A percentile compares a stretch with the other conserved stretches of the same genome.
Conservation (phyloP, 140 eudicot genomes). For the Anethum foeniculum region DNA sequence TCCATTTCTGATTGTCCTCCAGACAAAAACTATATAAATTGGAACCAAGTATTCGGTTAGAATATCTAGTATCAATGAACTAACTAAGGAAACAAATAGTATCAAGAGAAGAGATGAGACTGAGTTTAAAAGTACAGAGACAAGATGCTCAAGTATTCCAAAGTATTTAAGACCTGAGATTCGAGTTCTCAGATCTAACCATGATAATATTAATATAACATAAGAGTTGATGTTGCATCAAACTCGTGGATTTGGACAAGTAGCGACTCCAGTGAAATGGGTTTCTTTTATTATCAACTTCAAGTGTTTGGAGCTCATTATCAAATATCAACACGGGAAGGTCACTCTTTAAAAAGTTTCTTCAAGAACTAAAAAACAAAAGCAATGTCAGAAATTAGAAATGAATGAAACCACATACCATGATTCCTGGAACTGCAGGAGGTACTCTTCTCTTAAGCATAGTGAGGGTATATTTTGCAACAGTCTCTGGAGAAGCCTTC, state of each 20-base stretch:
- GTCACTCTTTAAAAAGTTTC: background rate
- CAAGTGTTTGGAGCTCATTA: background rate
- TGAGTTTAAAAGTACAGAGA: background rate
- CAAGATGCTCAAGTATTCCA: background rate
- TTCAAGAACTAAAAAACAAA: background rate
- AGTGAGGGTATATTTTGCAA: slow-evolving; percentile 79
- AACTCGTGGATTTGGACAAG: background rate
- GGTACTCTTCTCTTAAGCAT: slow-evolving; percentile 97
- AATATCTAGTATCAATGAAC: background rate
- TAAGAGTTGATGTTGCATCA: background rate
- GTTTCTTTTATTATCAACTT: background rate
- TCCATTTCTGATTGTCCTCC: slow-evolving; percentile 98
- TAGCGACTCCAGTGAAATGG: too few relatives aligned
- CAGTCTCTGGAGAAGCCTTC: slow-evolving; percentile 81
- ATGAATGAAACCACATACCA: slow-evolving; percentile 38
- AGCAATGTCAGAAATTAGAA: background rate
- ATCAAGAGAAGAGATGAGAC: background rate
- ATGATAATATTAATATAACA: background rate
- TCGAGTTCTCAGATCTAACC: background rate
- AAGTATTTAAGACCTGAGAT: background rate
- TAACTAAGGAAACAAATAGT: background rate
- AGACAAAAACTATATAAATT: slow-evolving; percentile 64
- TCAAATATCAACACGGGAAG: background rate
- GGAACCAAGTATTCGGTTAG: slow-evolving; percentile 4
- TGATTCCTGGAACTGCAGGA: slow-evolving; percentile 96